Evolutionary conservation across 1,284 basidiomycete species (phyloP).

Genomic region (Paramarasmius palmivorus): DNA sequence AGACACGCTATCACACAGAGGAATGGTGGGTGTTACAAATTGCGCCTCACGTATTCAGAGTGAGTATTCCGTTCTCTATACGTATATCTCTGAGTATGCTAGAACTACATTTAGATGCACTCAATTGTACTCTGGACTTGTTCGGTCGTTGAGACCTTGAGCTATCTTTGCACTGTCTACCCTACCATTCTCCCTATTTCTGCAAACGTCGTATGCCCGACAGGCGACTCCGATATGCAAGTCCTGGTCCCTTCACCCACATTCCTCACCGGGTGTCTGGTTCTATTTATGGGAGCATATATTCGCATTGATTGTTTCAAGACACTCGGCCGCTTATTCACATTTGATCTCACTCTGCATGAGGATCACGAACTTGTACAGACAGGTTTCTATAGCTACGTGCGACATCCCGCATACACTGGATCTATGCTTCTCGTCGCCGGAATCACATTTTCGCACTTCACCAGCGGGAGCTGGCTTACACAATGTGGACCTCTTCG

Average conservation of each 20-base stretch:
- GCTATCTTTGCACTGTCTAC: conserved; percentile 38
- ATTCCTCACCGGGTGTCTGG: conserved; percentile 50
- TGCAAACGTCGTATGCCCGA: conserved; percentile 32
- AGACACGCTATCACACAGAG: conserved; percentile 55
- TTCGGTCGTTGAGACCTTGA: conserved; percentile 49
- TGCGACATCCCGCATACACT: conserved; percentile 19
- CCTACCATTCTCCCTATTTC: conserved; percentile 30
- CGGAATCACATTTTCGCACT: conserved; percentile 19
- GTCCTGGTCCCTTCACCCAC: conserved; percentile 43
- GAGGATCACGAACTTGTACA: conserved; percentile 17
- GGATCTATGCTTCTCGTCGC: conserved; percentile 18
- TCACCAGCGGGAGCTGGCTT: conserved; percentile 55
- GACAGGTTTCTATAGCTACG: conserved; percentile 15
- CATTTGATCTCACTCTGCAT: conserved; percentile 19
- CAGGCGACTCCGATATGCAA: conserved; percentile 29
- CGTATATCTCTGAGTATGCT: neutral
- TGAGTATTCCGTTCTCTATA: no score
- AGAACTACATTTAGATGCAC: conserved; percentile 41
- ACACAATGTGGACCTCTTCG: conserved; percentile 46
- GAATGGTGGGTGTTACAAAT: conserved; percentile 55
- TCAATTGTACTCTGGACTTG: conserved; percentile 52
- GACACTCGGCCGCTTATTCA: conserved; percentile 18
- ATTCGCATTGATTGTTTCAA: conserved; percentile 36
- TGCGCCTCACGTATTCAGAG: conserved; percentile 59
- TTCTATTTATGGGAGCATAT: conserved; percentile 47